Evolutionary conservation across 129 eudicot genomes (phyloP).

Genomic region (Artemisia annua): DNA sequence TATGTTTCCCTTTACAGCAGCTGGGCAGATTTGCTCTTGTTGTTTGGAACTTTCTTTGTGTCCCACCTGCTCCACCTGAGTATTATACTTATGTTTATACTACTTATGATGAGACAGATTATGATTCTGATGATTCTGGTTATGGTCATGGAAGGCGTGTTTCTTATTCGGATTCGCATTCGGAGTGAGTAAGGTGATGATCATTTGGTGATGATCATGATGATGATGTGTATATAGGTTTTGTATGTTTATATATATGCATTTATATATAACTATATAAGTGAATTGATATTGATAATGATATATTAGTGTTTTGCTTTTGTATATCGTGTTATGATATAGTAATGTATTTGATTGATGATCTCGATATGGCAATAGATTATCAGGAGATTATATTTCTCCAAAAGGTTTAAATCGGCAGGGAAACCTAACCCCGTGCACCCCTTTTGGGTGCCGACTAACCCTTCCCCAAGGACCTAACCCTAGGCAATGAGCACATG

Average conservation of each 20-base stretch:
- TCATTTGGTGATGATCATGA: neutral
- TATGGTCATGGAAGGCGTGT: slow-evolving; percentile 24
- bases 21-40: slow-evolving; percentile 47
- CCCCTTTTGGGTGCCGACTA: too few relatives aligned
- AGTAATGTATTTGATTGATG: neutral
- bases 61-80: slow-evolving; percentile 47
- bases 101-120: slow-evolving; percentile 21
- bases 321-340: too few relatives aligned
- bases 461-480: too few relatives aligned
- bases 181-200: slow-evolving; percentile 26
- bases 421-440: too few relatives aligned
- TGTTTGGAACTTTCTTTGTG: slow-evolving; percentile 55
- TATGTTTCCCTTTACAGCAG: slow-evolving; percentile 60
- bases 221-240: slow-evolving; percentile 2
- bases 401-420: too few relatives aligned
- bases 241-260: slow-evolving; percentile 10
- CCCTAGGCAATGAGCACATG: too few relatives aligned
- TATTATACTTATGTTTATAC: slow-evolving; percentile 21
- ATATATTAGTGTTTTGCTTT: too few relatives aligned
- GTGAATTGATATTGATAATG: neutral
- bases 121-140: slow-evolving; percentile 30
- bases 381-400: too few relatives aligned
- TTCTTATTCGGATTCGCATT: slow-evolving; percentile 45
- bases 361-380: neutral
- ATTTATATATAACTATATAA: slow-evolving; percentile 19